phyloP scores from a whole-genome alignment of 345 rosid species.

The Citrus sp. region DNA sequence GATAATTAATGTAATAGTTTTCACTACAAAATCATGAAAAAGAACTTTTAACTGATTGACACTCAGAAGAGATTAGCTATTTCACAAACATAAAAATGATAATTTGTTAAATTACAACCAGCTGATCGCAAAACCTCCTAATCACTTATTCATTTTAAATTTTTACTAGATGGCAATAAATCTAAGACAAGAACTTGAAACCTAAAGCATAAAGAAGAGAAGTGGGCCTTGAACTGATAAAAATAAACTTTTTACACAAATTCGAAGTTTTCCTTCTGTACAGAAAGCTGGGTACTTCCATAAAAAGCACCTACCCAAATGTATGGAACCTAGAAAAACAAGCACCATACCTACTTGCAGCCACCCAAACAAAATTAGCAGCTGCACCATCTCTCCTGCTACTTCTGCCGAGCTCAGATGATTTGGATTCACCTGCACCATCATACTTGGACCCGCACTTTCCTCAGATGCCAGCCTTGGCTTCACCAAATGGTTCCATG shows the following conservation, averaged over 20 bases:
- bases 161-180: not conserved
- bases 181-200: not conserved
- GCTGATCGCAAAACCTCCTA: not conserved
- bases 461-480: constrained; percentile 29
- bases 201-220: not conserved
- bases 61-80: too few species aligned
- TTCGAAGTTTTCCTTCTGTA: not conserved
- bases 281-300: not conserved
- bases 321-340: not conserved
- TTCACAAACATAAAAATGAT: too few species aligned
- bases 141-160: not conserved
- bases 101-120: too few species aligned
- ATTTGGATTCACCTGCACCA: constrained; percentile 24
- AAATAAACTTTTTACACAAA: not conserved
- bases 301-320: not conserved
- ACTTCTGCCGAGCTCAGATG: constrained; percentile 25
- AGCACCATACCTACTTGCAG: constrained; percentile 47
- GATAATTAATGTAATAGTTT: too few species aligned
- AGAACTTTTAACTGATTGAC: too few species aligned
- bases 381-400: constrained; percentile 22
- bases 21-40: too few species aligned
- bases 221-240: not conserved
- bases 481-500: constrained; percentile 28
- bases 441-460: constrained; percentile 22
- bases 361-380: constrained; percentile 29